Percentiles rank a stretch among this genome's conserved stretches.
Conservation (phyloP, 108 stramenopile species). For the Stephanodiscus triporus region DNA sequence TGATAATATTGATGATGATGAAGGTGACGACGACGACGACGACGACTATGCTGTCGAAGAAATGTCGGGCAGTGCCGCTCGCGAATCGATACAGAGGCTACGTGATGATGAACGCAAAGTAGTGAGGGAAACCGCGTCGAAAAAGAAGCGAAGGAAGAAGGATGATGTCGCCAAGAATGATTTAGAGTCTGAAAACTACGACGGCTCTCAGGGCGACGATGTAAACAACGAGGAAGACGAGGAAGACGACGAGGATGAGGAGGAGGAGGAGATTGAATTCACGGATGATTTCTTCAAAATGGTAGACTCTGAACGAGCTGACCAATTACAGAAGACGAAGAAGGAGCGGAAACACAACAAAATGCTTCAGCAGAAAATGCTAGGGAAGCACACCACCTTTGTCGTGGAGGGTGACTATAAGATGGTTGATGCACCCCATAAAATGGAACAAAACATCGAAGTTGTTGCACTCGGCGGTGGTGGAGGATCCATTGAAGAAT, state of each 20-base stretch:
- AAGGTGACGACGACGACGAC: slow-evolving; percentile 23
- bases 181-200: background rate
- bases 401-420: slow-evolving; percentile 30
- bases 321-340: slow-evolving; percentile 21
- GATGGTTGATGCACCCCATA: slow-evolving; percentile 15
- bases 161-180: background rate
- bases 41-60: slow-evolving; percentile 46
- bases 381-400: slow-evolving; percentile 46
- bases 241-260: slow-evolving; percentile 4
- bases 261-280: slow-evolving; percentile 13
- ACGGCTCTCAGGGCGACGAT: slow-evolving; percentile 3
- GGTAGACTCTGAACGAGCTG: slow-evolving; percentile 47
- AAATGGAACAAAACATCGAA: slow-evolving; percentile 33
- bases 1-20: slow-evolving; percentile 1
- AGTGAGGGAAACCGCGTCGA: slow-evolving; percentile 19
- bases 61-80: slow-evolving; percentile 36
- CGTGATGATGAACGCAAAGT: slow-evolving; percentile 37
- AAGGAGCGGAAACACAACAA: slow-evolving; percentile 32
- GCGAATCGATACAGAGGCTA: slow-evolving; percentile 41
- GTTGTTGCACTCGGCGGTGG: slow-evolving; percentile 32
- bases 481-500: background rate
- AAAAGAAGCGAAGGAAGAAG: slow-evolving; percentile 45
- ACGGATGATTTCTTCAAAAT: slow-evolving; percentile 46
- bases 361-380: slow-evolving; percentile 21
- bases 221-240: background rate